Percentiles rank a stretch among this genome's conserved stretches.
These are phyloP conservation scores for Saitozyma podzolica DNA, from an alignment of 768 basidiomycete species.

Conservation along the genomic window DNA sequence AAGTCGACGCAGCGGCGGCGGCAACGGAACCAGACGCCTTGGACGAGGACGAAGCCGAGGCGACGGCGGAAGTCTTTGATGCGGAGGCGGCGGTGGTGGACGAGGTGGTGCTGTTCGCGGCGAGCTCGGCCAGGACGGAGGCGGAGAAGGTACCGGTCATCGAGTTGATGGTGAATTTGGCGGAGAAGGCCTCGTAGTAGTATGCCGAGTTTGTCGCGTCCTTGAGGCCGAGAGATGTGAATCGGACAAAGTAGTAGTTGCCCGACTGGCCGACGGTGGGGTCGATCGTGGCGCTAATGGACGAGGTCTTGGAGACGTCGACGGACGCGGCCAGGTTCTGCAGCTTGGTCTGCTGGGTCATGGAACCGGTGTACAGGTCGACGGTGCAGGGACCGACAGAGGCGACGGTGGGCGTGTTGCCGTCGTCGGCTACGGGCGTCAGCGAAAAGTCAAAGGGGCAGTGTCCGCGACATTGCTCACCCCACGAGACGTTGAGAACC, in stretches of 20 bases:
- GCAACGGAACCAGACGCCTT: slow-evolving; percentile 1
- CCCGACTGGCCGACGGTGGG: slow-evolving; percentile 46
- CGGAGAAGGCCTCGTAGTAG: slow-evolving; percentile 71
- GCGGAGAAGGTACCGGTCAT: slow-evolving; percentile 72
- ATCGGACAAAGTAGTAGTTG: slow-evolving; percentile 65
- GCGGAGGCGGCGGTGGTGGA: slow-evolving; percentile 4
- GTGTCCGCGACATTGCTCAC: slow-evolving; percentile 22
- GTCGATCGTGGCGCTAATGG: slow-evolving; percentile 43
- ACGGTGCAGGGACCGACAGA: slow-evolving; percentile 43
- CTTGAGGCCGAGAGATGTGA: slow-evolving; percentile 63
- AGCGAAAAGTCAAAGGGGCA: slow-evolving; percentile 13
- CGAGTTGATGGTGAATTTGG: slow-evolving; percentile 66
- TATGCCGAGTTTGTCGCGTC: slow-evolving; percentile 61
- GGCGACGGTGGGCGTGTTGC: slow-evolving; percentile 41
- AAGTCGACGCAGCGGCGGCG: slow-evolving; percentile 1
- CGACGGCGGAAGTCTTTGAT: slow-evolving; percentile 6
- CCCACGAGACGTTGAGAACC: slow-evolving; percentile 46
- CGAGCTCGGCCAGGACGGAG: slow-evolving; percentile 62
- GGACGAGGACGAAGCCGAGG: slow-evolving; percentile 4
- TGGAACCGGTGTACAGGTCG: slow-evolving; percentile 49
- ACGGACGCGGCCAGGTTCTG: slow-evolving; percentile 49
- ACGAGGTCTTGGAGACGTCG: slow-evolving; percentile 46
- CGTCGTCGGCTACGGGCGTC: slow-evolving; percentile 41
- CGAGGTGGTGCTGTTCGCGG: slow-evolving; percentile 50
- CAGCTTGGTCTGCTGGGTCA: slow-evolving; percentile 44